Percentiles rank a stretch among this genome's conserved stretches.
Conservation (phyloP, 192 early-diverging fungal species). For the Backusella macrospora region DNA sequence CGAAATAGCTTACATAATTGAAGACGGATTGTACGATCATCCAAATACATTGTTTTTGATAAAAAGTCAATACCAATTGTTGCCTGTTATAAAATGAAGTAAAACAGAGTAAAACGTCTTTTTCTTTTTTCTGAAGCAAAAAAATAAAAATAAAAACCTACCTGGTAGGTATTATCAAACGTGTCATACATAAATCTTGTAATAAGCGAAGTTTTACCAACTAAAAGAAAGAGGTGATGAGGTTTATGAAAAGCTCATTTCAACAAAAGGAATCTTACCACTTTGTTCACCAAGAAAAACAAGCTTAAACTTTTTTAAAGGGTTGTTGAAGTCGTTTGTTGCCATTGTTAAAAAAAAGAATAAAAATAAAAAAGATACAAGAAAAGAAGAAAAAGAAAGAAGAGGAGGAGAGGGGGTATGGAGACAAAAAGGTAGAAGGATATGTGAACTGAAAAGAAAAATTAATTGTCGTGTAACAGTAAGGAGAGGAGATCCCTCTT, state of each 20-base stretch:
- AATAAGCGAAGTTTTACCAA: constrained; percentile 98
- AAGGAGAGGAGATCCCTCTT: not conserved
- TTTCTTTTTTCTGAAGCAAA: constrained; percentile 18
- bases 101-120: not conserved
- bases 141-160: constrained; percentile 28
- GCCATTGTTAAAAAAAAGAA: constrained; percentile 5
- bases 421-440: not conserved
- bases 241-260: not conserved
- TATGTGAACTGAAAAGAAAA: not conserved
- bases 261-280: no score
- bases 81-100: constrained; percentile 59
- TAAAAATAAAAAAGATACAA: not conserved
- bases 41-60: constrained; percentile 98
- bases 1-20: constrained; percentile 80
- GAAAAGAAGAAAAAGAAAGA: not conserved
- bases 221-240: constrained; percentile 49
- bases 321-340: constrained; percentile 48
- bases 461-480: not conserved
- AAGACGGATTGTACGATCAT: constrained; percentile 94
- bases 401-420: not conserved
- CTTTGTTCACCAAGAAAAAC: constrained; percentile 99
- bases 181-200: constrained; percentile 99
- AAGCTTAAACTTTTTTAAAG: constrained; percentile 92
- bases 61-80: constrained; percentile 99
- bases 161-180: constrained; percentile 97